Evolutionary conservation across 805 yeast genomes (phyloP).

Genomic region (Zygosaccharomyces siamensis): DNA sequence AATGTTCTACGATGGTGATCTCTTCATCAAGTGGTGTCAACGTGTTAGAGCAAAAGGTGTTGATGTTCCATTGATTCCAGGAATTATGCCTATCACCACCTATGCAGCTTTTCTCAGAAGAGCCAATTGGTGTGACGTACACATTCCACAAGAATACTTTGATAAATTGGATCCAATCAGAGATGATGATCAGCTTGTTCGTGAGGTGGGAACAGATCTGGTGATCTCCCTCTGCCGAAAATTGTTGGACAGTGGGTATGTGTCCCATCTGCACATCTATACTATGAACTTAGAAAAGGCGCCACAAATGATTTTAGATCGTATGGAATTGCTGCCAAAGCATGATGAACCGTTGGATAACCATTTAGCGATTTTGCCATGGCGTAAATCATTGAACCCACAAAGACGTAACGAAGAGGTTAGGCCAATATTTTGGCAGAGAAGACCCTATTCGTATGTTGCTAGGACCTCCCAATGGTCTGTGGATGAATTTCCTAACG

Average conservation of each 20-base stretch:
- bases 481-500: constrained; percentile 94
- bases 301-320: constrained; percentile 80
- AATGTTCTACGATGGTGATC: constrained; percentile 92
- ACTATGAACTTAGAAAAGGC: constrained; percentile 96
- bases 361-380: constrained; percentile 49
- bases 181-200: constrained; percentile 84
- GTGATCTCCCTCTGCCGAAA: constrained; percentile 78
- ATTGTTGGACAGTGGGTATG: constrained; percentile 62
- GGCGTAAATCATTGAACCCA: constrained; percentile 87
- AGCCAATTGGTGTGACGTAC: constrained; percentile 88
- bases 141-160: constrained; percentile 69
- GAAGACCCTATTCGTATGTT: constrained; percentile 84
- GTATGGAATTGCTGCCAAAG: constrained; percentile 49
- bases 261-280: constrained; percentile 88
- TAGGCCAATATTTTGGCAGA: constrained; percentile 95
- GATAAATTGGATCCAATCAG: constrained; percentile 71
- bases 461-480: constrained; percentile 81
- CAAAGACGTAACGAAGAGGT: constrained; percentile 74
- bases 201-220: constrained; percentile 78
- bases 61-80: constrained; percentile 86
- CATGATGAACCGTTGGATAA: constrained; percentile 34
- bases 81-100: constrained; percentile 98
- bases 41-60: constrained; percentile 67
- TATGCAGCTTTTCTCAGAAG: constrained; percentile 89
- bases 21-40: constrained; percentile 77